Base-by-base conservation (phyloP, 202 grass and related monocot species). In the Schoenoplectus triqueter region DNA sequence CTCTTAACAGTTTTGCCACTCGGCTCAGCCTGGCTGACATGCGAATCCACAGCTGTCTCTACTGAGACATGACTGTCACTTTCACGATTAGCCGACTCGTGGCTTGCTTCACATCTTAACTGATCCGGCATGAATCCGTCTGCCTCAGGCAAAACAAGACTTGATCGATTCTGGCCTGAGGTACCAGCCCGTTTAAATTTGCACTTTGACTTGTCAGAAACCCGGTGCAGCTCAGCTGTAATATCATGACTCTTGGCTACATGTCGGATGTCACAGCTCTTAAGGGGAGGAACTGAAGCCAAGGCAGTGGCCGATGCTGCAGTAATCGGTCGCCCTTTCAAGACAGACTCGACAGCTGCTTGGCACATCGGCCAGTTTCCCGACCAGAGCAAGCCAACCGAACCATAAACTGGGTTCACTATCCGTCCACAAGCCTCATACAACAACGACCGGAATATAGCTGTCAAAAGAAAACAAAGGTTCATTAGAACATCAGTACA, bases 371-470 rank as follows among this genome's bases (percentile, higher is more conserved):
- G 75, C 92, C 92, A 94, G 87, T 89, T 91, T 2, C 92, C 89
- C 0, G 92, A 88, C 92, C 89, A 94, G n/a, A 94, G 87, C 64
- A 94, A 62, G 1, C 92, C 92, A 3, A 94, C 92, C 1, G 92
- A 94, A 3, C 92, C 92, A 42, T 88, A 94, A 69, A 94, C 67
- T 55, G 92, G 92, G 82, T 91, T 88, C 7, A 89, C 54, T 39
- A 91, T 88, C 20, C 89, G 80, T 17, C 92, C 92, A 79, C 92
- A 90, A 1, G 92, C 92, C 80, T 94, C 92, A 51, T 94, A 94
- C 69, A 94, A 21, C 41, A 94, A 70, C 13, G 92, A 94, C 51
- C 87, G 82, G 76, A 94, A 94, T 20, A 94, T 88, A 13, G 85
- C 89, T 91, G 82, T 79, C 9, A n/a, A n/a, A 17, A 80, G 4